A percentile compares a stretch with the other conserved stretches of the same genome.
Evolutionary conservation across 2,329 filamentous ascomycete genomes (phyloP).

Genomic region (Phialocephala sp.): DNA sequence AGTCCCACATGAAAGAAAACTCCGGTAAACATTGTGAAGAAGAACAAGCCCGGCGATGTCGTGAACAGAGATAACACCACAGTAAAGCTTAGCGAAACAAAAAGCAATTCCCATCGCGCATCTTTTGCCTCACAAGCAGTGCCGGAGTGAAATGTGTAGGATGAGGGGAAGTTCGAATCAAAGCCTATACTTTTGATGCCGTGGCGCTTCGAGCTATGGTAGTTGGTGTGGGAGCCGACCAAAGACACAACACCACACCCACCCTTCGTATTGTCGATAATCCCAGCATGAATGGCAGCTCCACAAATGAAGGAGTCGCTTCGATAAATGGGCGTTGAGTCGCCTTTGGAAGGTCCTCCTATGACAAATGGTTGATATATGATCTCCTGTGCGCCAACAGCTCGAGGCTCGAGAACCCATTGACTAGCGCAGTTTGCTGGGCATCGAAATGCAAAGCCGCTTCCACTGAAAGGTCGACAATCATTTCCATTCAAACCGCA

Average conservation of each 20-base stretch:
- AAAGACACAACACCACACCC: constrained; percentile 83
- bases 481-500: constrained; percentile 77
- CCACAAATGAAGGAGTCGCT: constrained; percentile 89
- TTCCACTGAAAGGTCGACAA: constrained; percentile 76
- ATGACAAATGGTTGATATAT: constrained; percentile 70
- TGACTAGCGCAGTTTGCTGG: constrained; percentile 72
- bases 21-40: constrained; percentile 80
- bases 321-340: constrained; percentile 68
- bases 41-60: constrained; percentile 78
- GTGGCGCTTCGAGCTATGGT: constrained; percentile 67
- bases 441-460: constrained; percentile 75
- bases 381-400: constrained; percentile 73
- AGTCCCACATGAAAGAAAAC: constrained; percentile 91
- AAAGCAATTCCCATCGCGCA: constrained; percentile 82
- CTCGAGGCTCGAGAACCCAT: constrained; percentile 72
- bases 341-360: constrained; percentile 62
- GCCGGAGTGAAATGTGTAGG: constrained; percentile 75
- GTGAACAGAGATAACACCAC: constrained; percentile 81
- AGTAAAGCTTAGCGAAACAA: constrained; percentile 81
- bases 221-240: constrained; percentile 70
- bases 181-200: constrained; percentile 81
- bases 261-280: constrained; percentile 72
- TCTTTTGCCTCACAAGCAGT: constrained; percentile 75
- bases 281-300: constrained; percentile 82
- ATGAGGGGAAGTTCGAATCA: constrained; percentile 86